Evolutionary conservation across 805 yeast genomes (phyloP).

Genomic region (Suhomyces canberraensis): DNA sequence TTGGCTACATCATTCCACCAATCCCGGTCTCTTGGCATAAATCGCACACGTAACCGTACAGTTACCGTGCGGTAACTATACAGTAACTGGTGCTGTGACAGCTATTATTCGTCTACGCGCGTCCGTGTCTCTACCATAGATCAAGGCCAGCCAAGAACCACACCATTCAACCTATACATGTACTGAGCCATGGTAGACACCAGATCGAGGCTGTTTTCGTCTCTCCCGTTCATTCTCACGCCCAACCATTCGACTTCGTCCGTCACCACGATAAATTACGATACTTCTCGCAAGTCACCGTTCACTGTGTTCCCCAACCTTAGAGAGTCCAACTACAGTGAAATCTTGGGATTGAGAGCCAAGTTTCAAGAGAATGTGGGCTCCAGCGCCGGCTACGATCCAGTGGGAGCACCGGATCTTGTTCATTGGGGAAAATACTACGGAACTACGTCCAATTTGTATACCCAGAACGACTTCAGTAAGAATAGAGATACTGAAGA

Average conservation of each 20-base stretch:
- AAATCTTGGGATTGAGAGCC: conserved; percentile 24
- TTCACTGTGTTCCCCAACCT: conserved; percentile 20
- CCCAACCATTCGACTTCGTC: conserved; percentile 6
- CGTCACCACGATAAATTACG: conserved; percentile 5
- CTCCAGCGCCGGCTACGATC: conserved; percentile 6
- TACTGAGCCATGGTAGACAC: no score
- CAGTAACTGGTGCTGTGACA: no score
- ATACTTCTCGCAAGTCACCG: conserved; percentile 5
- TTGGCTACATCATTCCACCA: no score
- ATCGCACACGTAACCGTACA: no score
- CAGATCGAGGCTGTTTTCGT: conserved; percentile 11
- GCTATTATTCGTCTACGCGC: no score
- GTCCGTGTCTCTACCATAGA: no score
- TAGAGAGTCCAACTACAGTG: conserved; percentile 30
- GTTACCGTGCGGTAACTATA: no score
- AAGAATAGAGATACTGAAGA: conserved; percentile 1
- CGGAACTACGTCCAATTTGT: conserved; percentile 28
- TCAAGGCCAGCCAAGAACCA: no score
- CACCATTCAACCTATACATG: no score
- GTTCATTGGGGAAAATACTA: conserved; percentile 36
- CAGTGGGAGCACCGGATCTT: conserved; percentile 37
- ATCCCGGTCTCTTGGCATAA: no score
- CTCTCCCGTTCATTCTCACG: conserved; percentile 6
- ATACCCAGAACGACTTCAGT: conserved; percentile 26
- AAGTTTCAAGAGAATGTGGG: conserved; percentile 16